Percentiles rank a stretch among this genome's conserved stretches.
Evolutionary conservation across 2,329 filamentous ascomycete genomes (phyloP).

Genomic region (Neofusicoccum kwambonambiense): DNA sequence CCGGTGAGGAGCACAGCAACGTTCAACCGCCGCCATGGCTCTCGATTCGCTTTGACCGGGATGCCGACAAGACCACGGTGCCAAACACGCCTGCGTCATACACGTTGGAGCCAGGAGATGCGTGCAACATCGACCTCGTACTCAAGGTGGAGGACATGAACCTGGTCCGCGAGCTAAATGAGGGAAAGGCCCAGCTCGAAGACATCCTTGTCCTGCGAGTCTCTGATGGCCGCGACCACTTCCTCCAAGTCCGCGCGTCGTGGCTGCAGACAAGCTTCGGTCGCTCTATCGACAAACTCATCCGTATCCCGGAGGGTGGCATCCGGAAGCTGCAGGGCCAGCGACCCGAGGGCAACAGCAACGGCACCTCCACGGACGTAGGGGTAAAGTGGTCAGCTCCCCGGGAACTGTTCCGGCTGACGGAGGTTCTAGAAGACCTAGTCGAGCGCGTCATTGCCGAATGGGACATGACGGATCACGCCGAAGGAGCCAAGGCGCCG

Average conservation of each 20-base stretch:
- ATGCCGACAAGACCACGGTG: conserved; percentile 38
- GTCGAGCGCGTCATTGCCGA: conserved; percentile 60
- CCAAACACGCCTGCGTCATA: conserved; percentile 46
- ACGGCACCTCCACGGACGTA: conserved; percentile 23
- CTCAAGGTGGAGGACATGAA: conserved; percentile 63
- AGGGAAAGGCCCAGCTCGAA: conserved; percentile 65
- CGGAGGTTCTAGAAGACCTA: conserved; percentile 69
- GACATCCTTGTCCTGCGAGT: conserved; percentile 88
- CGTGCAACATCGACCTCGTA: conserved; percentile 67
- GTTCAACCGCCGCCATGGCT: conserved; percentile 65
- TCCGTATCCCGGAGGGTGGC: conserved; percentile 73
- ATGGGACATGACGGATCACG: conserved; percentile 58
- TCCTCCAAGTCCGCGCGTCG: conserved; percentile 73
- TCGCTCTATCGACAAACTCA: conserved; percentile 82
- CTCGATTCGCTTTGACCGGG: conserved; percentile 61
- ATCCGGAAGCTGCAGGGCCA: conserved; percentile 69
- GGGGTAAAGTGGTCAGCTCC: conserved; percentile 77
- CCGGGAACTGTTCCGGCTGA: conserved; percentile 84
- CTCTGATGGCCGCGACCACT: conserved; percentile 81
- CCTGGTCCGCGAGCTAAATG: conserved; percentile 70
- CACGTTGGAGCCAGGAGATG: conserved; percentile 80
- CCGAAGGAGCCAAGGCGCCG: conserved; percentile 39
- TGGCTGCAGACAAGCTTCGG: conserved; percentile 85
- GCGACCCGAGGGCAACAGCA: conserved; percentile 42
- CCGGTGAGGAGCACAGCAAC: conserved; percentile 49